phyloP scores from a whole-genome alignment of 768 basidiomycete genomes.

The Amanita jacksonii region DNA sequence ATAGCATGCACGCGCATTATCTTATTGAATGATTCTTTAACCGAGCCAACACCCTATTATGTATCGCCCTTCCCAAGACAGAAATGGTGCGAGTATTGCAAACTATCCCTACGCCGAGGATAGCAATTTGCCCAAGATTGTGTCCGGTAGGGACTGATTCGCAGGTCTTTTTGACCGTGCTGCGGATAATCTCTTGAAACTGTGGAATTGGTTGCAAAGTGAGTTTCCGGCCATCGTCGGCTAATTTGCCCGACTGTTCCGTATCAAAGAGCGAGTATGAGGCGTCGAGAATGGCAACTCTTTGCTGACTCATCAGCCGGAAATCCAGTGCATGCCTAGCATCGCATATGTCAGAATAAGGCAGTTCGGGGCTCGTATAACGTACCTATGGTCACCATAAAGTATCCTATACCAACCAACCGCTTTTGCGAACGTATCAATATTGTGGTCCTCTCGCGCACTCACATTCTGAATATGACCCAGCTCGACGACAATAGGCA shows the following conservation, averaged over 20 bases:
- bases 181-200: slow-evolving; percentile 40
- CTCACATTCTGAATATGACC: slow-evolving; percentile 40
- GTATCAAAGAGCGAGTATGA: slow-evolving; percentile 47
- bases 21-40: slow-evolving; percentile 10
- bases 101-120: slow-evolving; percentile 53
- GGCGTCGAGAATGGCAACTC: slow-evolving; percentile 66
- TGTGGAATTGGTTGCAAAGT: slow-evolving; percentile 49
- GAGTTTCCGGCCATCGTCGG: slow-evolving; percentile 20
- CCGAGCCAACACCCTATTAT: slow-evolving; percentile 32
- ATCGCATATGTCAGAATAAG: slow-evolving; percentile 5
- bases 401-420: slow-evolving; percentile 77
- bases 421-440: slow-evolving; percentile 71
- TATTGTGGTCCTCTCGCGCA: slow-evolving; percentile 22
- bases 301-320: slow-evolving; percentile 57
- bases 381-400: slow-evolving; percentile 58
- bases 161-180: slow-evolving; percentile 34
- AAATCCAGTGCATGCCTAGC: slow-evolving; percentile 71
- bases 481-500: slow-evolving; percentile 68
- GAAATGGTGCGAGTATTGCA: slow-evolving; percentile 43
- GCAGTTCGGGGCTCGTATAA: slow-evolving; percentile 1
- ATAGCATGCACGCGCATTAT: not conserved
- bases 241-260: slow-evolving; percentile 10
- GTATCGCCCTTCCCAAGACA: slow-evolving; percentile 38
- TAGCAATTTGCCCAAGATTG: slow-evolving; percentile 33
- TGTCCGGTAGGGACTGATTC: not conserved